These are phyloP conservation scores for Aspergillus ruber DNA, from an alignment of 2,329 filamentous ascomycete genomes.

Conservation along the genomic window DNA sequence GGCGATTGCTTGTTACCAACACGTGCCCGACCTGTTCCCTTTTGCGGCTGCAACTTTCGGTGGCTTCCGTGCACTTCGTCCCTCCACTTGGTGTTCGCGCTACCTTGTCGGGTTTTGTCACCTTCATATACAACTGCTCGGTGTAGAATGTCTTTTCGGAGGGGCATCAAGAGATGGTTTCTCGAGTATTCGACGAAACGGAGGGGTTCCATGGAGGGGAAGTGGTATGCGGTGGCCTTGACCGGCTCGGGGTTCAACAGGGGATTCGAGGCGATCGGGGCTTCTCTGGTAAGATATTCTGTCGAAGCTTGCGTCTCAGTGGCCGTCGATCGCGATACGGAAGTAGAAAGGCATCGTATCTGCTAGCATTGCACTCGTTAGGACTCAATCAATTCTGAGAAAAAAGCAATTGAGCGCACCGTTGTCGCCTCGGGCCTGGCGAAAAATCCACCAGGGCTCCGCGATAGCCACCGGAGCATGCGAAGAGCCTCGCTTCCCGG, in stretches of 20 bases:
- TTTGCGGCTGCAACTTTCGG: conserved; percentile 77
- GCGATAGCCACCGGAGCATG: conserved; percentile 32
- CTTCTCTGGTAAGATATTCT: conserved; percentile 18
- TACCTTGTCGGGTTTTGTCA: conserved; percentile 79
- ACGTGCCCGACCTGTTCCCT: conserved; percentile 76
- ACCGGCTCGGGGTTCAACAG: conserved; percentile 52
- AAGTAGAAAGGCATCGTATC: conserved; percentile 37
- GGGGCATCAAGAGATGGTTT: conserved; percentile 77
- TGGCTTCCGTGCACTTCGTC: conserved; percentile 77
- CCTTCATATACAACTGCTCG: conserved; percentile 88
- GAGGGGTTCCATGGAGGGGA: conserved; percentile 80
- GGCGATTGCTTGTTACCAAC: conserved; percentile 76
- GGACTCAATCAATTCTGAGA: conserved; percentile 7
- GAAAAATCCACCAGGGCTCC: conserved; percentile 29
- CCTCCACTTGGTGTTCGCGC: conserved; percentile 74
- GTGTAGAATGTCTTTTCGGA: conserved; percentile 87
- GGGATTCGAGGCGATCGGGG: conserved; percentile 19
- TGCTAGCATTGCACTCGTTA: conserved; percentile 20
- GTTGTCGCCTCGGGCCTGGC: conserved; percentile 29
- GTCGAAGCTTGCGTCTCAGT: conserved; percentile 37
- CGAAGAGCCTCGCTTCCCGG: conserved; percentile 30
- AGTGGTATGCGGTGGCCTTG: conserved; percentile 79
- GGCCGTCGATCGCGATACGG: conserved; percentile 42
- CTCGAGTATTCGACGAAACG: conserved; percentile 70
- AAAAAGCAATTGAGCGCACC: conserved; percentile 19